Percentiles rank a stretch among this genome's conserved stretches.
phyloP scores from a whole-genome alignment of 2,329 filamentous ascomycete species.

The Elsinoe ampelina region DNA sequence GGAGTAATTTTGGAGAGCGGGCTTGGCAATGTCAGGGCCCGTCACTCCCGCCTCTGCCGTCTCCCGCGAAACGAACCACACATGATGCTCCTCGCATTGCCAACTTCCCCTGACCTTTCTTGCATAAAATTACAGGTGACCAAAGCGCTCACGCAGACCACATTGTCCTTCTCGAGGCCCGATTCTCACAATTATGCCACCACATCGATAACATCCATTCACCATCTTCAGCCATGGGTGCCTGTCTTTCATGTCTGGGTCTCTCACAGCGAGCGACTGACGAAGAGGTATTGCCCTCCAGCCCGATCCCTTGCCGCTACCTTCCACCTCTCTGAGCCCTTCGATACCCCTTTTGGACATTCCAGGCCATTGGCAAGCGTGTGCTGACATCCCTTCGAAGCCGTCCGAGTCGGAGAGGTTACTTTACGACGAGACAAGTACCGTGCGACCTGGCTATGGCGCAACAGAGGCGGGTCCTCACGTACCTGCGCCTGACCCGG shows the following conservation, averaged over 20 bases:
- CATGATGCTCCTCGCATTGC: not conserved
- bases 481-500: constrained; percentile 36
- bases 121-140: constrained; percentile 7
- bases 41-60: not conserved
- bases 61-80: not conserved
- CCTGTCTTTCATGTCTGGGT: constrained; percentile 42
- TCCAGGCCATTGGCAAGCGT: not conserved
- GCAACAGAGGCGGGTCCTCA: constrained; percentile 29
- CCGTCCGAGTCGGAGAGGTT: constrained; percentile 39
- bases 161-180: constrained; percentile 3
- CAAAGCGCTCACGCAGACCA: constrained; percentile 7
- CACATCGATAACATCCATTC: constrained; percentile 7
- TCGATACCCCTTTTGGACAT: constrained; percentile 3
- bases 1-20: not conserved
- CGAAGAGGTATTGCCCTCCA: constrained; percentile 30
- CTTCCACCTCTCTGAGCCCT: constrained; percentile 19
- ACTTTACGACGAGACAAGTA: constrained; percentile 34
- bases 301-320: constrained; percentile 7
- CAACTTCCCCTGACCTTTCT: constrained; percentile 12
- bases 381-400: constrained; percentile 27
- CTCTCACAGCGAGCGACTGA: constrained; percentile 35
- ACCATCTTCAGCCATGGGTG: constrained; percentile 34
- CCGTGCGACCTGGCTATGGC: constrained; percentile 35
- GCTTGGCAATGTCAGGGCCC: not conserved
- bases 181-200: constrained; percentile 3